Evolutionary conservation across 2,329 filamentous ascomycete genomes (phyloP), one percentile per base, ranked within the genome.

Genomic region (Cytospora leucostoma): DNA sequence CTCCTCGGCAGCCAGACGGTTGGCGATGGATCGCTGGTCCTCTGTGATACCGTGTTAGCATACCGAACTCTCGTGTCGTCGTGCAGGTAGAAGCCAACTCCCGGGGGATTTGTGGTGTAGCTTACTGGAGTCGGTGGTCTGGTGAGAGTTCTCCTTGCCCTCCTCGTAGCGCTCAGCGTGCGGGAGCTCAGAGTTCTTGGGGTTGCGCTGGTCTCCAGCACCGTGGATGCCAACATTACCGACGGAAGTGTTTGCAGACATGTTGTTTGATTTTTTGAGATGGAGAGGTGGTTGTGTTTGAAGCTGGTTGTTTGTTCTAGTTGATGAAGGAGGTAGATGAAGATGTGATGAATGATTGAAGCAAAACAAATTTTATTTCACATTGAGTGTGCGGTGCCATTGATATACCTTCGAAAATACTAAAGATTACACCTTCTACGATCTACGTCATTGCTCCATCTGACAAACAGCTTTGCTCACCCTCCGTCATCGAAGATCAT

Each of bases 171-270:
- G 82, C 58, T 84, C 78, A 21, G 81, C 79, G 32, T 82, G 76
- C 50, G 81, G 77, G 10, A 72, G 52, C 71, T 85, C 80, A 2
- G 83, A 80, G 64, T 83, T 73, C 66, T 85, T 83, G 66, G 77
- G 74, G 74, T 87, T 92, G 70, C 85, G 84, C 81, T 95, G 91
- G 77, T 95, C 91, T 64, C 87, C 88, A 63, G 83, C 88, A 78
- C 93, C 89, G 78, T 95, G 93, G 74, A 92, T 78, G 65, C 77
- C 74, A 67, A 77, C 71, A 74, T 79, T 82, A 69, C 91, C 91
- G 73, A 94, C 89, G 73, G 81, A 89, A 63, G 89, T 91, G 66
- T 79, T 71, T 44, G 71, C 72, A 54, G 74, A 74, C 75, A 77
- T 77, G 51, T 50, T 73, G 65, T 11, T 12, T n/a, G n/a, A n/a